Evolutionary conservation across 148 eudicot genomes (phyloP).

Genomic region (Rhododendron ovatum): DNA sequence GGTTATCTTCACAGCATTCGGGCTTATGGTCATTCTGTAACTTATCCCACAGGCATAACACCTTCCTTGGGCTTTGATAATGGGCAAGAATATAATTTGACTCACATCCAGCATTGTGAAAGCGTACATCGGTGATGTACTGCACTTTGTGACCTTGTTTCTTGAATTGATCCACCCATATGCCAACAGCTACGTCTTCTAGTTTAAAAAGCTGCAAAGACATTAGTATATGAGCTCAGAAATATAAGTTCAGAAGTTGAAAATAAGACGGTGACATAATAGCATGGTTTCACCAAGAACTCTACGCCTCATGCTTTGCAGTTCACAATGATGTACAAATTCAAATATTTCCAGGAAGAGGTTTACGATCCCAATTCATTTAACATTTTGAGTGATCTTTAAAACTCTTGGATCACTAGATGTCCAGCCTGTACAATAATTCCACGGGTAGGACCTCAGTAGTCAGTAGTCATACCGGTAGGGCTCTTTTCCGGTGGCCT

Average conservation of each 20-base stretch:
- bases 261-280: neutral
- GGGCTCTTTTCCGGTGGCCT: constrained; percentile 55
- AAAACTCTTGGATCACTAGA: neutral
- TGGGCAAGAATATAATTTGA: constrained; percentile 51
- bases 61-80: constrained; percentile 35
- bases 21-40: constrained; percentile 19
- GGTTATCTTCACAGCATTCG: constrained; percentile 17
- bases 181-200: constrained; percentile 30
- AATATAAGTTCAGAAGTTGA: neutral
- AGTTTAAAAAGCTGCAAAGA: constrained; percentile 24
- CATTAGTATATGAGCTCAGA: neutral
- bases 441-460: neutral
- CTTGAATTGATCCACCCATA: constrained; percentile 28
- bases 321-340: neutral
- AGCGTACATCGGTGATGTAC: constrained; percentile 15
- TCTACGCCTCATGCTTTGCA: neutral
- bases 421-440: neutral
- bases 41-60: constrained; percentile 24
- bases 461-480: constrained; percentile 40
- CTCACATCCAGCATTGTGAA: constrained; percentile 30
- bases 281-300: neutral
- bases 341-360: neutral
- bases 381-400: neutral
- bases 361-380: neutral
- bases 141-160: constrained; percentile 23